Base-by-base conservation (phyloP, 2,329 filamentous ascomycete species). In the Ophiostoma populinum region DNA sequence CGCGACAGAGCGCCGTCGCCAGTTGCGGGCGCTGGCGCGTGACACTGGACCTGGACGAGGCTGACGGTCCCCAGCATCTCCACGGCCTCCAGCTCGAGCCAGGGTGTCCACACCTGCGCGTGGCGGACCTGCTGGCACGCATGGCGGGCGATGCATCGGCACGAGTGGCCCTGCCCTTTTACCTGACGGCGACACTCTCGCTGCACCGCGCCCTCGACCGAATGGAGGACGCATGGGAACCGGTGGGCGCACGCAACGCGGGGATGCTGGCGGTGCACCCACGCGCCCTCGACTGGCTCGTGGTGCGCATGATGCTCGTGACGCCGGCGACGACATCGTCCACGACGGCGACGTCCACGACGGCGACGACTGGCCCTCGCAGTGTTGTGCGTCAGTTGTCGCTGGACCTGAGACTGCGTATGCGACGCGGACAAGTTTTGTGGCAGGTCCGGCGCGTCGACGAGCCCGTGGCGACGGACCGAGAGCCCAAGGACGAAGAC, bases 71-170 rank as follows among this genome's bases (percentile, higher is more conserved):
- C n/a, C n/a, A n/a, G n/a, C n/a, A n/a, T n/a, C n/a, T n/a, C n/a
- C n/a, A n/a, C n/a, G n/a, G 58, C 12, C 57, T 90, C 19, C 55
- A 59, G 18, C 58, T 87, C 15, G 63, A 75, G 26, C 56, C 58
- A 11, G 62, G 60, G 10, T 82, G 80, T 45, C 79, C 80, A 2
- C 79, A 85, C 47, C 56, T 75, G 29, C 66, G 73, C 13, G 62
- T 79, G 10, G 55, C 64, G 15, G 69, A 75, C 43, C 57, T 68
- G 29, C 58, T 83, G 40, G 63, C 63, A 35, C 58, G 56, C 4
- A 56, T 75, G 7, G 63, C 75, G 40, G 77, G 77, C 47, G 57
- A 62, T 26, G 50, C 61, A 25, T 58, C 50, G 35, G 65, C 50
- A 46, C 80, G 58, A 48, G 63, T 53, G 46, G 63, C 46, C 45